Base-by-base conservation (phyloP, 2,329 filamentous ascomycete species). In the Talaromyces sp. region DNA sequence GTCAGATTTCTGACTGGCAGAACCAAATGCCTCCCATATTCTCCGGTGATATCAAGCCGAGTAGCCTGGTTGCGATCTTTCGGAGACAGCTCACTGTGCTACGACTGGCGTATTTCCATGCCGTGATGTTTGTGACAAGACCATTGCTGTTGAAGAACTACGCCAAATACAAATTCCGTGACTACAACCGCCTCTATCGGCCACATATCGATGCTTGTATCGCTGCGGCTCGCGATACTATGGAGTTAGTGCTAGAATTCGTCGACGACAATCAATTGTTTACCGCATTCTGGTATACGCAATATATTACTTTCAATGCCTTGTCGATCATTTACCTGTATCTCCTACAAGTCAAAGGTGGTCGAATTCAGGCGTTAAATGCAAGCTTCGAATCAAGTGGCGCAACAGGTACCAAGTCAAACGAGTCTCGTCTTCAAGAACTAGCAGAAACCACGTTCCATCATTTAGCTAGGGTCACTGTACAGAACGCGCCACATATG, bases 401-500 rank as follows among this genome's bases (percentile, higher is more conserved):
- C n/a, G 41, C 9, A 1, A 43, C 41, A 2, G 41, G n/a, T 43
- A 43, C 41, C n/a, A n/a, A 19, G 41, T 43, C 41, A 43, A 43
- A n/a, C n/a, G 41, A 43, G 8, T 43, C 41, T 19, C 41, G 16
- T 4, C 41, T 43, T 43, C 41, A 43, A 10, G n/a, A 19, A 3
- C 41, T 43, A 19, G 41, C 41, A 43, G 41, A 43, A 43, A 43
- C 41, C 41, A 43, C 41, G n/a, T 43, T 43, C 8, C 41, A 43
- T 43, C 41, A 43, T 43, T 43, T 43, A 43, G 41, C 41, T 9
- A 43, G 41, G 19, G 41, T 43, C 41, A 58, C 68, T 4, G 65
- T 65, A 10, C 65, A 67, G 1, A 71, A 71, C 54, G 66, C 69
- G 19, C 69, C 69, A 0, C 68, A 68, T 1, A 71, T 66, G 69